Base-by-base conservation (phyloP, 148 eudicot genomes). In the Spergularia marina region DNA sequence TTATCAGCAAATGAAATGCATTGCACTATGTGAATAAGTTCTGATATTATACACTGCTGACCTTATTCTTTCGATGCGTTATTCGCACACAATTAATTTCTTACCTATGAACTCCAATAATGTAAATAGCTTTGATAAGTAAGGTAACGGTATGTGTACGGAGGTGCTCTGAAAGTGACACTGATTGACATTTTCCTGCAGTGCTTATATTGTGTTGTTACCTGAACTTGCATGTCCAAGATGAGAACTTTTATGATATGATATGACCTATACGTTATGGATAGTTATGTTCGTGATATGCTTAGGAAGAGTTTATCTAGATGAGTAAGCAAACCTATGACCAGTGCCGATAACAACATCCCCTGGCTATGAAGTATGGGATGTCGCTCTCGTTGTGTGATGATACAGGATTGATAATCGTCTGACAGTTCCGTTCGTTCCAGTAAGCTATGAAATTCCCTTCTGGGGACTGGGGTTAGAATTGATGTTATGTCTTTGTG, bases 321-420 rank as follows among this genome's bases (percentile, higher is more conserved):
- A 49, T 63, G 63, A 74, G 49, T 68, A 74, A 74, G 78, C 81
- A 67, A 44, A 59, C 77, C 11, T 68, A 74, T 30, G 68, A 58
- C 52, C 77, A 67, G 47, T n/a, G 49, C 47, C 23, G 21, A 12
- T 74, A 44, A 44, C 58, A 49, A n/a, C 64, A 39, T 60, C 59
- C 64, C 72, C 62, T 57, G 17, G 47, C 30, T 49, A 68, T 20
- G 18, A 51, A 15, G 63, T 51, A 21, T 53, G 15, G 56, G 16
- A 30, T 39, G 41, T 76, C 73, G 30, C 75, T 71, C 12, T 63
- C 68, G 11, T 53, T 59, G 63, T 53, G 9, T 79, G 77, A 79
- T 73, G n/a, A 3, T 67, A 30, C 39, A 61, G 67, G 30, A 21
- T n/a, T 60, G 16, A 52, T 61, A 12, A 52, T 52, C 57, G 39